Evolutionary conservation across 495 filamentous ascomycete species (phyloP), one percentile per base, ranked within the genome.

Genomic region (Clohesyomyces aquaticus): DNA sequence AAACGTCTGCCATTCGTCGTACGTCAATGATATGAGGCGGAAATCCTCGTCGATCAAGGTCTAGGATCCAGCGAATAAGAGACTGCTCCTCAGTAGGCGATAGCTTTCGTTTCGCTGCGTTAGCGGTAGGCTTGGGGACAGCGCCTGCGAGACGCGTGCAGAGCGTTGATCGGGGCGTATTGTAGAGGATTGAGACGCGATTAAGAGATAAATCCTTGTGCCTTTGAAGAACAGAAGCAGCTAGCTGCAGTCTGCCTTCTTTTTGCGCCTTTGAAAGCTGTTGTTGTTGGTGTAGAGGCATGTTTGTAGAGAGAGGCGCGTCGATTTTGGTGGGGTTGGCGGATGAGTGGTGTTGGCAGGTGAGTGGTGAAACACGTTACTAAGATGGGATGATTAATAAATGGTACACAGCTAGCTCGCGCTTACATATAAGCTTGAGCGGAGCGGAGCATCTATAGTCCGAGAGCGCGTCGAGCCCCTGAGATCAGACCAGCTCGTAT

Each of bases 21-120:
- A n/a, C n/a, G n/a, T n/a, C 42, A 42, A 65, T 59, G 35, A 59
- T 23, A 28, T 61, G 19, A 21, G 38, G 61, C 14, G 25, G 43
- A 59, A 62, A 65, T 29, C 61, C 61, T 12, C 38, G 38, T 55
- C 42, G 23, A 52, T 65, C 19, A 41, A 65, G 54, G 8, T 65
- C 61, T 50, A 65, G 45, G 27, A 65, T 59, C 55, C 41, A 59
- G 19, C n/a, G 21, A 16, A 48, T 9, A 28, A 59, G 41, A 16
- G 41, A 48, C 41, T 59, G 55, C 55, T 59, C 55, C 22, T 46
- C 14, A 16, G 22, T 21, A 4, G 14, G 3, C 22, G 14, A 46
- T 16, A 16, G 42, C 48, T 51, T 51, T 4, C 16, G 19, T 6
- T 22, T 51, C 6, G 27, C 19, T 16, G 48, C 6, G 19, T 3